A percentile compares a stretch with the other conserved stretches of the same genome.
Evolutionary conservation across 257 asterid species (phyloP).

Genomic region (Nicotiana tomentosiformis): DNA sequence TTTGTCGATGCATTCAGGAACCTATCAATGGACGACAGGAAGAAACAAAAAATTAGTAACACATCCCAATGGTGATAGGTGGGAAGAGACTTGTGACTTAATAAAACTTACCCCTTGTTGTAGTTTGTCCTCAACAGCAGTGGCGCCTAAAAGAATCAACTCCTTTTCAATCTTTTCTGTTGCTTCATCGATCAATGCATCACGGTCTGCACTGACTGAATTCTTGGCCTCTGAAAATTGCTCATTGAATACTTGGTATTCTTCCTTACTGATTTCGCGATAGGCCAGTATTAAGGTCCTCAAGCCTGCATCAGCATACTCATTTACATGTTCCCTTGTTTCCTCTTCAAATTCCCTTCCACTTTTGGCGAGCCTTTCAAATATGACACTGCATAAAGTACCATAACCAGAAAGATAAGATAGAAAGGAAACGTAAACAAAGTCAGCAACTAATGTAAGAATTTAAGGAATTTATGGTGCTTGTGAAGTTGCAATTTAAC

Average conservation of each 20-base stretch:
- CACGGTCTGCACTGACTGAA: slow-evolving; percentile 67
- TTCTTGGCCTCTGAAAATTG: slow-evolving; percentile 63
- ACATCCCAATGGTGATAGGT: background rate
- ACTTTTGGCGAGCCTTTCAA: slow-evolving; percentile 56
- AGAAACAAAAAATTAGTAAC: background rate
- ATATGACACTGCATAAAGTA: slow-evolving; percentile 57
- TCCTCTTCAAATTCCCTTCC: slow-evolving; percentile 55
- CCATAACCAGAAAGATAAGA: background rate
- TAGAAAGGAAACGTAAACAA: background rate
- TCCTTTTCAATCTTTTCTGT: slow-evolving; percentile 67
- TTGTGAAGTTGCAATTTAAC: slow-evolving; percentile 19
- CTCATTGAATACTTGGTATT: slow-evolving; percentile 43
- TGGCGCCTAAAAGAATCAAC: slow-evolving; percentile 89
- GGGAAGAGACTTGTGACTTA: background rate
- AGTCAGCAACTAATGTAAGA: background rate
- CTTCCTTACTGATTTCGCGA: slow-evolving; percentile 67
- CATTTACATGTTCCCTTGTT: slow-evolving; percentile 65
- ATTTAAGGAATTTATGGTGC: background rate
- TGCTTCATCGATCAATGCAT: slow-evolving; percentile 59
- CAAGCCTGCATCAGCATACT: slow-evolving; percentile 89
- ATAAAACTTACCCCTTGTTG: slow-evolving; percentile 75
- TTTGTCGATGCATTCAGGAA: slow-evolving; percentile 94
- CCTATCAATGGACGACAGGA: slow-evolving; percentile 33
- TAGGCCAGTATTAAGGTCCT: slow-evolving; percentile 88
- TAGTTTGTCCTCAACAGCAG: slow-evolving; percentile 99